Base-by-base conservation (phyloP, 345 rosid species). In the Salix brachista region DNA sequence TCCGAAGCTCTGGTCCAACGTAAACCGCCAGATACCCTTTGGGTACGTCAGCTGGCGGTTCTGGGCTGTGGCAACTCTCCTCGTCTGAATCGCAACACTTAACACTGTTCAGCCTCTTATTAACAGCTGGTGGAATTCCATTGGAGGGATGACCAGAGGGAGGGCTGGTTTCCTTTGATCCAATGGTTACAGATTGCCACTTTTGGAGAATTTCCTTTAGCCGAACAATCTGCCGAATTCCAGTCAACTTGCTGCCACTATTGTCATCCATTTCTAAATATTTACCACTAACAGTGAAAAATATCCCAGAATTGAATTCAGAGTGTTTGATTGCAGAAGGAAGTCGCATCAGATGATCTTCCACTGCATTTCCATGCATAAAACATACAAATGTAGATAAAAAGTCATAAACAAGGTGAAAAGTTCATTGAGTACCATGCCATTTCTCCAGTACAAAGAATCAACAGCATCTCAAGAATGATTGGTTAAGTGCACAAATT, bases 11-110 rank as follows among this genome's bases (percentile, higher is more conserved):
- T 3, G 85, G 89, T 50, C 98, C 97, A 17, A 96, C 93, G 34
- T 91, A 96, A 65, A 96, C 99, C 4, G 98, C 99, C 68, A 93
- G 80, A 80, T 90, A 91, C 42, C 99, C 99, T 85, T 84, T 87
- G 1, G 99, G 99, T 68, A 93, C 97, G 84, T 96, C 96, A 4
- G 83, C 85, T 0, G 97, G 97, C 0, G 89, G 86, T 61, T 84
- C 90, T 0, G 97, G 98, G 79, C 96, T 86, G 6, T 78, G 91
- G 80, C 91, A 84, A 78, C 83, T 82, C 25, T 96, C 99, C 74
- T 96, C 98, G 25, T 96, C 99, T 0, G 99, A 96, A 71, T 93
- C 99, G 65, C 91, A 79, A 65, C 62, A 72, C 65, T 71, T 78
- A 37, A 85, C 72, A 34, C 79, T 75, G n/a, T 80, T 72, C 61